phyloP scores from a whole-genome alignment of 192 early-diverging fungal genomes.

The Geranomyces variabilis region DNA sequence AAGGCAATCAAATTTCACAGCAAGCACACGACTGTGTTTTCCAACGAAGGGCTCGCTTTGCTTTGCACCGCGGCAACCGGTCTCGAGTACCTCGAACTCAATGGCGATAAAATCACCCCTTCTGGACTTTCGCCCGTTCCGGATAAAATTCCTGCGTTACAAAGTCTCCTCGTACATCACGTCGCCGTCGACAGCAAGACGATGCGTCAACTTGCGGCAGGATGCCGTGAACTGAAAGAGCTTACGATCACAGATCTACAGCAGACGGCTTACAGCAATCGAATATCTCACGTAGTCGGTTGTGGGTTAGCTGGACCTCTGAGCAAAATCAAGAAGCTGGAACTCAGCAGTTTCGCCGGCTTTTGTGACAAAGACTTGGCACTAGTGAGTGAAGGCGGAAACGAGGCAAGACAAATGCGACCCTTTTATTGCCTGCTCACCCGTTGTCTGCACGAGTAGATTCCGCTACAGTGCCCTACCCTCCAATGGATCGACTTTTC shows the following conservation, averaged over 20 bases:
- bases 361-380: constrained; percentile 44
- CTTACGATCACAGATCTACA: constrained; percentile 49
- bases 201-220: neutral
- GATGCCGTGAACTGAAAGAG: constrained; percentile 31
- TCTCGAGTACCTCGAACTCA: constrained; percentile 52
- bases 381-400: neutral
- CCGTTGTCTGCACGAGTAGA: neutral
- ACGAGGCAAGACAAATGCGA: neutral
- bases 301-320: neutral
- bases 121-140: constrained; percentile 26
- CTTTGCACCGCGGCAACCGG: constrained; percentile 25
- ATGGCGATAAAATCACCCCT: constrained; percentile 42
- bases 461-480: constrained; percentile 28
- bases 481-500: constrained; percentile 55
- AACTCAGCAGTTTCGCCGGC: constrained; percentile 38
- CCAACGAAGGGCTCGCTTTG: constrained; percentile 26
- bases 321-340: constrained; percentile 35
- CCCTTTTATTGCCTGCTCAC: too few species aligned
- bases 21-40: constrained; percentile 53
- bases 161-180: constrained; percentile 48
- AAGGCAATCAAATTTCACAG: constrained; percentile 52
- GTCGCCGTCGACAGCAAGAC: constrained; percentile 11
- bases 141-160: constrained; percentile 28
- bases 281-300: constrained; percentile 36
- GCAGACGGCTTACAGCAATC: constrained; percentile 31